These are phyloP conservation scores for Aspergillus bridgeri DNA, from an alignment of 495 filamentous ascomycete genomes.

Conservation along the genomic window DNA sequence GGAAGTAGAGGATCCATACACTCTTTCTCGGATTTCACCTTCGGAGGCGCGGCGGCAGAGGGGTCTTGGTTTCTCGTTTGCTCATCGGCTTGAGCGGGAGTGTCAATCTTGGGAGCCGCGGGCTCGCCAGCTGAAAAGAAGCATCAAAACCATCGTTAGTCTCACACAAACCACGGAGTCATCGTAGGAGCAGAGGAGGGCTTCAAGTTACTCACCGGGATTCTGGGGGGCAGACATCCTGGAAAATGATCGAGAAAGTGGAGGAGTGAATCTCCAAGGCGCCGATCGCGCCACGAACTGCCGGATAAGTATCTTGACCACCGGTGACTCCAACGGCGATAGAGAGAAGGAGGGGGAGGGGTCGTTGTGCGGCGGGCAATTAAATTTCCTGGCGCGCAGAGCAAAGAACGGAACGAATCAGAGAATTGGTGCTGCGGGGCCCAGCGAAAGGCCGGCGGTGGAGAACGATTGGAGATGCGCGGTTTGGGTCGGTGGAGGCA, in stretches of 20 bases:
- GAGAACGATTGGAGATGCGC: slow-evolving; percentile 4
- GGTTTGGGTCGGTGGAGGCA: not conserved
- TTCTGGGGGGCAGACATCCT: slow-evolving; percentile 59
- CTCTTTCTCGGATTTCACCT: slow-evolving; percentile 61
- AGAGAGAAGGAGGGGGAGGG: slow-evolving; percentile 24
- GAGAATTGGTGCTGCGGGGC: slow-evolving; percentile 19
- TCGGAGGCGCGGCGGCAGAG: slow-evolving; percentile 41
- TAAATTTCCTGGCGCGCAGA: slow-evolving; percentile 30
- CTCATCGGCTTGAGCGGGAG: slow-evolving; percentile 44
- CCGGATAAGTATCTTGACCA: slow-evolving; percentile 49
- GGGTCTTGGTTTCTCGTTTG: slow-evolving; percentile 46
- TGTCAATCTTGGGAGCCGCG: slow-evolving; percentile 46
- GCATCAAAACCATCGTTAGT: slow-evolving; percentile 6
- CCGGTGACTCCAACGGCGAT: slow-evolving; percentile 24
- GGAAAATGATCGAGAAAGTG: slow-evolving; percentile 43
- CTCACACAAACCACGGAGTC: not conserved
- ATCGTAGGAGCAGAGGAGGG: not conserved
- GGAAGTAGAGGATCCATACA: slow-evolving; percentile 31
- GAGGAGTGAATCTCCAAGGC: slow-evolving; percentile 46
- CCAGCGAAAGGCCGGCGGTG: slow-evolving; percentile 14
- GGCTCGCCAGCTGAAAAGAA: slow-evolving; percentile 47
- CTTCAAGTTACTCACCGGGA: slow-evolving; percentile 40
- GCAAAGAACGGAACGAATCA: slow-evolving; percentile 30
- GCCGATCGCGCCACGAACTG: slow-evolving; percentile 48
- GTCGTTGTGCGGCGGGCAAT: slow-evolving; percentile 30